Conservation (phyloP, 106 monocot genomes). For the Dioscorea dumetorum region DNA sequence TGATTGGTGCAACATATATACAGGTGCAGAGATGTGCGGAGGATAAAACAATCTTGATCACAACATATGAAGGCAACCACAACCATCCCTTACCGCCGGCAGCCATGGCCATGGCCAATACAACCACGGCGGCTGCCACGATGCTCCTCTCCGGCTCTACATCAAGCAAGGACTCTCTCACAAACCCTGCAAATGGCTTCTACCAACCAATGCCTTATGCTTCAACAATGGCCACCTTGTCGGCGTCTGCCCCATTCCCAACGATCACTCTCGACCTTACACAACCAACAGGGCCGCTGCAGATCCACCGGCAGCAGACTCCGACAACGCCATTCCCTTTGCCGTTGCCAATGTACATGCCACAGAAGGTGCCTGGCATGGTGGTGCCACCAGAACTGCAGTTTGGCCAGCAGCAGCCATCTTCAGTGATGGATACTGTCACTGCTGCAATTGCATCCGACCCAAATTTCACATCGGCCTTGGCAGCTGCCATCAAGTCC, state of each 20-base stretch:
- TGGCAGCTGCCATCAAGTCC: conserved; percentile 34
- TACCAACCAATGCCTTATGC: conserved; percentile 11
- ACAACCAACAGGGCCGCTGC: conserved; percentile 9
- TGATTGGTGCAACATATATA: neutral
- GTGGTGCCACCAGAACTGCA: neutral
- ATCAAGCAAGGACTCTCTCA: conserved; percentile 17
- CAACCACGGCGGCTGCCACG: conserved; percentile 62
- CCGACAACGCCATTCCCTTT: neutral
- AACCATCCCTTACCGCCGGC: conserved; percentile 68
- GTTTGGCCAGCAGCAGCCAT: neutral
- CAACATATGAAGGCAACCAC: conserved; percentile 81
- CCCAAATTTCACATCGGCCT: conserved; percentile 39
- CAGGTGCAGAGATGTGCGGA: conserved; percentile 76
- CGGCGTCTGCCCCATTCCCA: conserved; percentile 71
- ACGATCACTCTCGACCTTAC: conserved; percentile 86
- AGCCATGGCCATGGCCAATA: conserved; percentile 51
- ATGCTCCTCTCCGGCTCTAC: conserved; percentile 65
- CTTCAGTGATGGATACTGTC: conserved; percentile 30
- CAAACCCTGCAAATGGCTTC: neutral
- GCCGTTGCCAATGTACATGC: conserved; percentile 1
- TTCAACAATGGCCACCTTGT: conserved; percentile 53
- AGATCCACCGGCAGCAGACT: conserved; percentile 1
- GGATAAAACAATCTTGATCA: conserved; percentile 56
- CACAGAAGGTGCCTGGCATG: conserved; percentile 3
- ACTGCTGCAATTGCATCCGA: conserved; percentile 36